These are phyloP conservation scores for Xenoacremonium recifei DNA, from an alignment of 2,329 filamentous ascomycete species.

Conservation along the genomic window DNA sequence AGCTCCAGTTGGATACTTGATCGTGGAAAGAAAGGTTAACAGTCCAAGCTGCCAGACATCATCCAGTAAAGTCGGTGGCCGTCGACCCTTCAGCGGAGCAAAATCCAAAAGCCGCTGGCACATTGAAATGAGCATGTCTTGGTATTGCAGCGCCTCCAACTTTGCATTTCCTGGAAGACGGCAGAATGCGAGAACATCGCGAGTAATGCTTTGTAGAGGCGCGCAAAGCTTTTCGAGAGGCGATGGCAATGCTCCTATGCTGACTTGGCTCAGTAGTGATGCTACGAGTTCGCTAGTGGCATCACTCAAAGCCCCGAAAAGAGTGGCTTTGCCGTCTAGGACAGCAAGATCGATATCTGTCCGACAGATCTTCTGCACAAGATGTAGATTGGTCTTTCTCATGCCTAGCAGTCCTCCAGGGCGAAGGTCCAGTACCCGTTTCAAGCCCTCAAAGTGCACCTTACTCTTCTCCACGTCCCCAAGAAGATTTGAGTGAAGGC, in stretches of 20 bases:
- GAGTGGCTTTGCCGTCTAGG: constrained; percentile 5
- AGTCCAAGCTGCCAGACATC: constrained; percentile 14
- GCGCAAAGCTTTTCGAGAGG: constrained; percentile 8
- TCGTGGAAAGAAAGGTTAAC: constrained; percentile 10
- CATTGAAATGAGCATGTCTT: constrained; percentile 14
- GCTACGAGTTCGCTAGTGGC: neutral
- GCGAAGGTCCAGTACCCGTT: constrained; percentile 2
- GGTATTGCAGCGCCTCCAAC: constrained; percentile 11
- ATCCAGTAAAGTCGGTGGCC: constrained; percentile 8
- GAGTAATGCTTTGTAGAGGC: constrained; percentile 4
- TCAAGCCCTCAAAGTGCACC: constrained; percentile 15
- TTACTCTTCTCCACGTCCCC: constrained; percentile 3
- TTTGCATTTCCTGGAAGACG: constrained; percentile 6
- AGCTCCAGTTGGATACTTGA: constrained; percentile 8
- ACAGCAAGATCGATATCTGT: constrained; percentile 12
- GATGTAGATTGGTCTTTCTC: constrained; percentile 8
- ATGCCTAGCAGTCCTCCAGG: constrained; percentile 5
- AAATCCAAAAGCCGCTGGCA: constrained; percentile 14
- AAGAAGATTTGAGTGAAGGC: constrained; percentile 17
- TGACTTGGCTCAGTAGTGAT: neutral
- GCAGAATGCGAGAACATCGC: constrained; percentile 10
- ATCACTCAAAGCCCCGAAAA: constrained; percentile 9
- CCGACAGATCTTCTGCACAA: constrained; percentile 17
- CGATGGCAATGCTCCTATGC: neutral
- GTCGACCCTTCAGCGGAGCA: constrained; percentile 5